Evolutionary conservation across 306 rosid genomes (phyloP).

Genomic region (Lathyrus sativus): DNA sequence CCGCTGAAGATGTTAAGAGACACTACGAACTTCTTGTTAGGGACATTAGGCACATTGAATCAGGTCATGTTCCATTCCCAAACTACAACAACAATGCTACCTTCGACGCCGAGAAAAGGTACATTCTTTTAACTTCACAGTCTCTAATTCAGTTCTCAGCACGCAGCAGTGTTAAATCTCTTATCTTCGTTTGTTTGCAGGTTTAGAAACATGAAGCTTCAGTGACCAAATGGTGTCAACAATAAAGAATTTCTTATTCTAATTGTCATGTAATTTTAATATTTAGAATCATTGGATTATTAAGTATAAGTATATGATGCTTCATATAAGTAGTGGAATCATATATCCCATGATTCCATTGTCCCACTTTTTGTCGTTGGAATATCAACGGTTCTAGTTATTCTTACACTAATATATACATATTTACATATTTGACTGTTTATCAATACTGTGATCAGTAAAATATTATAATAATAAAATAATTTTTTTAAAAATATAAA

Average conservation of each 20-base stretch:
- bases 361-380: slow-evolving; percentile 35
- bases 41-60: slow-evolving; percentile 74
- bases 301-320: neutral
- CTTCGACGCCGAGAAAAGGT: slow-evolving; percentile 60
- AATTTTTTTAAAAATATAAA: too few relatives aligned
- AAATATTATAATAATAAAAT: too few relatives aligned
- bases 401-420: too few relatives aligned
- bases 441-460: too few relatives aligned
- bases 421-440: too few relatives aligned
- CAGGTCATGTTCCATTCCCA: slow-evolving; percentile 76
- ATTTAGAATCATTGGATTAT: slow-evolving; percentile 12
- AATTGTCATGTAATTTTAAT: slow-evolving; percentile 7
- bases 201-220: slow-evolving; percentile 62
- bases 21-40: slow-evolving; percentile 73
- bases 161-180: too few relatives aligned
- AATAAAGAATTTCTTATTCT: slow-evolving; percentile 28
- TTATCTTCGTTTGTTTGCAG: slow-evolving; percentile 43
- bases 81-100: slow-evolving; percentile 53
- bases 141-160: too few relatives aligned
- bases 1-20: slow-evolving; percentile 78
- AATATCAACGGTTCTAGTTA: slow-evolving; percentile 36
- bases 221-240: slow-evolving; percentile 40
- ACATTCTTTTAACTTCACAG: neutral
- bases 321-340: slow-evolving; percentile 31
- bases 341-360: slow-evolving; percentile 38